Percentiles rank a stretch among this genome's conserved stretches.
Evolutionary conservation across 768 basidiomycete genomes (phyloP).

Genomic region (Amanita inopinata): DNA sequence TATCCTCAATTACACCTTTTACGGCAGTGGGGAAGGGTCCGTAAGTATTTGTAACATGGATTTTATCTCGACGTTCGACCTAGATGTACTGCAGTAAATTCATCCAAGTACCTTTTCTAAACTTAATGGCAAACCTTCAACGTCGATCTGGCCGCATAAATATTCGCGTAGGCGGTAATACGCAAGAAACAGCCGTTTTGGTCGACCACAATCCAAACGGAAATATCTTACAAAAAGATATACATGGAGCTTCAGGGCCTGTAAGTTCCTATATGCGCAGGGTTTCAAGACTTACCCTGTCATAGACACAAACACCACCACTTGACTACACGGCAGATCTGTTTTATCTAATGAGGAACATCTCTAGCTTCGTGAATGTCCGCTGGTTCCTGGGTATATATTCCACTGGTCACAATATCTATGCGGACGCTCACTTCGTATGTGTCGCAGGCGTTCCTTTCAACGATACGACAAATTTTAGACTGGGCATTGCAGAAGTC

Average conservation of each 20-base stretch:
- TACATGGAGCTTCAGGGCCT: conserved; percentile 15
- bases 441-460: conserved; percentile 40
- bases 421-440: not conserved
- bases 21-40: not conserved
- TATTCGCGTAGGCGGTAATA: conserved; percentile 70
- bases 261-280: too few species aligned
- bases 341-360: conserved; percentile 54
- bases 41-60: not conserved
- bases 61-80: not conserved
- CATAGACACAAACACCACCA: conserved; percentile 64
- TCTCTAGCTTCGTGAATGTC: conserved; percentile 49
- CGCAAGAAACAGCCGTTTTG: conserved; percentile 56
- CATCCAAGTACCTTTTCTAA: conserved; percentile 56
- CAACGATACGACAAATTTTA: conserved; percentile 49
- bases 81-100: conserved; percentile 26
- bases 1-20: not conserved
- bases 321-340: conserved; percentile 56
- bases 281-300: too few species aligned
- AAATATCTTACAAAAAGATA: conserved; percentile 20
- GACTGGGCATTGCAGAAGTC: conserved; percentile 46
- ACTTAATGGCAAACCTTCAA: conserved; percentile 60
- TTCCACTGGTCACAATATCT: not conserved
- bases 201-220: conserved; percentile 38
- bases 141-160: conserved; percentile 52
- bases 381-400: conserved; percentile 53